Conservation (phyloP, 2,329 filamentous ascomycete species). For the Cladosporium phlei region DNA sequence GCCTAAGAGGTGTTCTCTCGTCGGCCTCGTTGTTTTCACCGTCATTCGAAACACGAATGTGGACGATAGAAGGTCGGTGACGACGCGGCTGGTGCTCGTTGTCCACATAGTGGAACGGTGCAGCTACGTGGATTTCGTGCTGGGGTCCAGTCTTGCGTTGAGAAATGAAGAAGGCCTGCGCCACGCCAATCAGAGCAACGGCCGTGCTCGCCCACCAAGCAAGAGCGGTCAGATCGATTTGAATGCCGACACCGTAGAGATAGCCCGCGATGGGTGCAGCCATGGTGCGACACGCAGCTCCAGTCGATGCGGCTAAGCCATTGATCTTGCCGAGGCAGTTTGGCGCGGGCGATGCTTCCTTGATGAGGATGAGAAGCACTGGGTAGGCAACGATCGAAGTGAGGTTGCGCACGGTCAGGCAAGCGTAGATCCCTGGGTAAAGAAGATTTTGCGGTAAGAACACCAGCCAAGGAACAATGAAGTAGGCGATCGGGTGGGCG, state of each 20-base stretch:
- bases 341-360: slow-evolving; percentile 62
- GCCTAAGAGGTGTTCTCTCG: slow-evolving; percentile 12
- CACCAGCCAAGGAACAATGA: slow-evolving; percentile 64
- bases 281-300: slow-evolving; percentile 65
- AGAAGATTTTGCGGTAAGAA: slow-evolving; percentile 52
- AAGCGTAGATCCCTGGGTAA: slow-evolving; percentile 61
- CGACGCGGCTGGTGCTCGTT: slow-evolving; percentile 4
- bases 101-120: slow-evolving; percentile 9
- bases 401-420: slow-evolving; percentile 60
- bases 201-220: slow-evolving; percentile 58
- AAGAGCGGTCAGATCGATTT: slow-evolving; percentile 55
- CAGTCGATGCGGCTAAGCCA: slow-evolving; percentile 65
- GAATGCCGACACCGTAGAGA: slow-evolving; percentile 59
- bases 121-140: slow-evolving; percentile 11
- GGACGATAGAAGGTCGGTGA: slow-evolving; percentile 1
- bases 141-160: slow-evolving; percentile 11
- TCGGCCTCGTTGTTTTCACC: not conserved
- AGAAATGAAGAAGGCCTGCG: slow-evolving; percentile 36
- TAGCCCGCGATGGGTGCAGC: slow-evolving; percentile 64
- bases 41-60: slow-evolving; percentile 1
- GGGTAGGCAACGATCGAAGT: slow-evolving; percentile 66
- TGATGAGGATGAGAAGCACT: slow-evolving; percentile 65
- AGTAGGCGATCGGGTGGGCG: slow-evolving; percentile 63
- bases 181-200: slow-evolving; percentile 52
- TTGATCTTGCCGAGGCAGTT: slow-evolving; percentile 66